Evolutionary conservation across 176 grass and related monocot genomes (phyloP), one percentile per base, ranked within the genome.

Genomic region (Ensete ventricosum): DNA sequence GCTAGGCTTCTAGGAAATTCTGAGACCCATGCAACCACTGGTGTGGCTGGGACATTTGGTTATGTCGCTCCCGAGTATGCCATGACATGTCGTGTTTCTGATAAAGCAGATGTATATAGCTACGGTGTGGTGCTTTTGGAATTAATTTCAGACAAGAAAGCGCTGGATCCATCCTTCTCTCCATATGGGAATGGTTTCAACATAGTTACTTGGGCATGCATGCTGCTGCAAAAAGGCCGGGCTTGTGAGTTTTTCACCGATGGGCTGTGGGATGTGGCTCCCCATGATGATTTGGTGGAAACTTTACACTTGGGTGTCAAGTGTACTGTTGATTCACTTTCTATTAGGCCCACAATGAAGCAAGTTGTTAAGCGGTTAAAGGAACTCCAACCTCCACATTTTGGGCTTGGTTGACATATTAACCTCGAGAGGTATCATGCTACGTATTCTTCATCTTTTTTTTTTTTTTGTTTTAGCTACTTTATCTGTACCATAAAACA

Each of bases 41-140:
- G 89, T 81, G 93, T 96, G 54, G 93, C 89, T 16, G 93, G 93
- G 71, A 96, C 93, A 69, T 96, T 92, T 68, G 93, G 93, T 72
- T 96, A 96, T 82, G 93, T 96, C 53, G 93, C 93, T 58, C 93
- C 93, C 77, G 93, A 96, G 71, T 96, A 96, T 79, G 93, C 93
- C 0, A 96, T 92, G 93, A 96, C 93, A 25, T 96, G 93, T 57
- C 89, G 93, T 19, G 93, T 96, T 81, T 96, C 93, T 88, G 93
- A 96, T 55, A 96, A 96, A 80, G 93, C 93, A 62, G 93, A 96
- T 77, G 93, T 96, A 65, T 96, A 96, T 55, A 96, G 93, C 82
- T 96, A 92, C 50, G 93, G 93, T 54, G 93, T 96, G 53, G 93
- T 96, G 73, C 82, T 96, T 51, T 83, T 96, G 81, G 92, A 96